Base-by-base conservation (phyloP, 2,329 filamentous ascomycete species). In the Colletotrichum scovillei region DNA sequence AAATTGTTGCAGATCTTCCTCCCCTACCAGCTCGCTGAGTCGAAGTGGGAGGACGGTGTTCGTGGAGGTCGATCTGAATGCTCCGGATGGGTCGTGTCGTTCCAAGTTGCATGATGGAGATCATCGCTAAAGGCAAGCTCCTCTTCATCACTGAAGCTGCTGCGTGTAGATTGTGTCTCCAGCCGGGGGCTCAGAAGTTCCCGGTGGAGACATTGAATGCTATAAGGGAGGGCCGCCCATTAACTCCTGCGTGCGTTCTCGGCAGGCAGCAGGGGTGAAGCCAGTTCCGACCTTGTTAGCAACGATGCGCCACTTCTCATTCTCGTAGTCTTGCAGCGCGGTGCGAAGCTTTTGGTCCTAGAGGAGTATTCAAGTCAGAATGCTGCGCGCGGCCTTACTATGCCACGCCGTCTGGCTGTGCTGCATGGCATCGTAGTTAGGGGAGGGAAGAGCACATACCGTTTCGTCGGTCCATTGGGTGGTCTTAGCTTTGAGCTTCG, bases 381-480 rank as follows among this genome's bases (percentile, higher is more conserved):
- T 49, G 7, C 42, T 26, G 68, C 38, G 28, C 58, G 56, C 16
- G 22, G 14, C 6, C 22, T 42, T 26, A 24, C 67, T 73, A 79
- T 79, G 80, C 19, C 80, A 81, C 79, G 78, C 52, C 52, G 7
- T 14, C 19, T 16, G 38, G 35, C 11, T 56, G 24, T 9, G 22
- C 55, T 16, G 3, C 28, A 32, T 49, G 42, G 9, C 16, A 16
- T 4, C 16, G 11, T n/a, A 22, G 8, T 58, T n/a, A 63, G 49
- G n/a, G 26, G 32, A 35, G 26, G 32, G 35, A 42, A 52, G 24
- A 16, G 84, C 73, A 82, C 92, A 85, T 88, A 98, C 95, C 87
- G 94, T 97, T 80, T 98, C 95, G 76, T 97, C 94, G 63, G 93
- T 97, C 95, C 95, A 98, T 79, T 95, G 91, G 14, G 94, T 97